Percentiles rank a stretch among this genome's conserved stretches.
phyloP scores from a whole-genome alignment of 1,139 yeast genomes.

The Zygosaccharomyces pseudobailii region DNA sequence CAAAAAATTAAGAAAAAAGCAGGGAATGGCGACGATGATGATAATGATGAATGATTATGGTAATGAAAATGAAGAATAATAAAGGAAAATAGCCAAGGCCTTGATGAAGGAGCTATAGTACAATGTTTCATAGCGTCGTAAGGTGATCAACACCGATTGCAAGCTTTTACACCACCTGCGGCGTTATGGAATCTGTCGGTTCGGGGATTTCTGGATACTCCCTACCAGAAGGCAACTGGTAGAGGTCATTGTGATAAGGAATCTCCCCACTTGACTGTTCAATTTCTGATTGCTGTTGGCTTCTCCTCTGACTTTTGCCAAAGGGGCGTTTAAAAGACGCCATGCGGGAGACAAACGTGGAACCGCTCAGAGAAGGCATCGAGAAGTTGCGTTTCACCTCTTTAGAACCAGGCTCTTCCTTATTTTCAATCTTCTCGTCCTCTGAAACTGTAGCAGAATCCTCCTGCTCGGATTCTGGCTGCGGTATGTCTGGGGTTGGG shows the following conservation, averaged over 20 bases:
- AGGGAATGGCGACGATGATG: background rate
- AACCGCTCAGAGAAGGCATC: conserved; percentile 1
- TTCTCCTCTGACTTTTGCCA: background rate
- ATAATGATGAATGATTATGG: background rate
- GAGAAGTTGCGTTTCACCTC: conserved; percentile 2
- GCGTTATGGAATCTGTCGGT: background rate
- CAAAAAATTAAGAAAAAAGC: too few relatives aligned
- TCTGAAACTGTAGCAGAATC: conserved; percentile 2
- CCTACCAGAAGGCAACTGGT: background rate
- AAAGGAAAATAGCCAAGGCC: background rate
- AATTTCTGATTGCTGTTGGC: background rate
- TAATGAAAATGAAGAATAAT: background rate
- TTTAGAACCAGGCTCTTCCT: background rate
- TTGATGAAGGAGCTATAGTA: background rate
- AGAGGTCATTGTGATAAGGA: background rate
- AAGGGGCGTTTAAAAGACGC: background rate
- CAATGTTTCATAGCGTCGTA: background rate
- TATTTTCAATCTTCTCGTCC: conserved; percentile 1
- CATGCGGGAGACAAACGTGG: conserved; percentile 3
- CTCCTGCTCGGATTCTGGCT: conserved; percentile 2
- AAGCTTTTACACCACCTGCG: conserved; percentile 1
- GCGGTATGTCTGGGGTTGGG: conserved; percentile 15
- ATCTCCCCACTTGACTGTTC: conserved; percentile 1
- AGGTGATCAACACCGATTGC: background rate
- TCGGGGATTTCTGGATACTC: background rate